phyloP scores from a whole-genome alignment of 1,139 yeast genomes.

The Nematodospora anomalae region DNA sequence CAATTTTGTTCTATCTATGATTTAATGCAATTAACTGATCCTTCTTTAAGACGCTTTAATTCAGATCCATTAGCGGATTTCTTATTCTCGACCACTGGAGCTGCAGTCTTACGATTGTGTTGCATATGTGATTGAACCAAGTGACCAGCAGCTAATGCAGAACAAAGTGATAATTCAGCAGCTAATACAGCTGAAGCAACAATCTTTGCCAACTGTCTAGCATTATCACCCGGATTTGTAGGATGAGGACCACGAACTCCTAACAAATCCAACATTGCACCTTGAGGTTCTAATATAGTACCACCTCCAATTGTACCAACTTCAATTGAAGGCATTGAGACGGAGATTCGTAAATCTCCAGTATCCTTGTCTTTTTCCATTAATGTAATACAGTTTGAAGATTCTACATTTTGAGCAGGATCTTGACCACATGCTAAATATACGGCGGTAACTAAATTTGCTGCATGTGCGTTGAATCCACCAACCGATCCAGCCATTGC shows the following conservation, averaged over 20 bases:
- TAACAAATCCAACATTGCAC: slow-evolving; percentile 89
- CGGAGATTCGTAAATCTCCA: slow-evolving; percentile 87
- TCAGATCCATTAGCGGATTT: slow-evolving; percentile 31
- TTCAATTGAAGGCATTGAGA: slow-evolving; percentile 98
- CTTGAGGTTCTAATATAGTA: slow-evolving; percentile 95
- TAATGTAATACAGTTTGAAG: slow-evolving; percentile 93
- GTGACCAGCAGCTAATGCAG: slow-evolving; percentile 98
- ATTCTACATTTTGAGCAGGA: slow-evolving; percentile 97
- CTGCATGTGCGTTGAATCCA: slow-evolving; percentile 98
- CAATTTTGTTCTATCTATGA: slow-evolving; percentile 23
- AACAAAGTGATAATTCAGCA: slow-evolving; percentile 89
- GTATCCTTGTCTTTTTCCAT: slow-evolving; percentile 66
- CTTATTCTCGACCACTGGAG: slow-evolving; percentile 22
- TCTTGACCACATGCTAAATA: slow-evolving; percentile 97
- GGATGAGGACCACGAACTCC: slow-evolving; percentile 98
- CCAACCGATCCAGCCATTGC: slow-evolving; percentile 99
- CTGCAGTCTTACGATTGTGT: slow-evolving; percentile 76
- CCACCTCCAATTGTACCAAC: slow-evolving; percentile 99
- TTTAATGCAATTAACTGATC: slow-evolving; percentile 70
- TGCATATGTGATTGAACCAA: slow-evolving; percentile 97
- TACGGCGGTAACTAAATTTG: slow-evolving; percentile 91
- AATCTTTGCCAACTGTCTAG: slow-evolving; percentile 90
- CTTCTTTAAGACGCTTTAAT: slow-evolving; percentile 60
- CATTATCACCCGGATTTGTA: slow-evolving; percentile 89
- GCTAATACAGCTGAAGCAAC: slow-evolving; percentile 96